Base-by-base conservation (phyloP, 306 rosid species). In the Albizia julibrissin region DNA sequence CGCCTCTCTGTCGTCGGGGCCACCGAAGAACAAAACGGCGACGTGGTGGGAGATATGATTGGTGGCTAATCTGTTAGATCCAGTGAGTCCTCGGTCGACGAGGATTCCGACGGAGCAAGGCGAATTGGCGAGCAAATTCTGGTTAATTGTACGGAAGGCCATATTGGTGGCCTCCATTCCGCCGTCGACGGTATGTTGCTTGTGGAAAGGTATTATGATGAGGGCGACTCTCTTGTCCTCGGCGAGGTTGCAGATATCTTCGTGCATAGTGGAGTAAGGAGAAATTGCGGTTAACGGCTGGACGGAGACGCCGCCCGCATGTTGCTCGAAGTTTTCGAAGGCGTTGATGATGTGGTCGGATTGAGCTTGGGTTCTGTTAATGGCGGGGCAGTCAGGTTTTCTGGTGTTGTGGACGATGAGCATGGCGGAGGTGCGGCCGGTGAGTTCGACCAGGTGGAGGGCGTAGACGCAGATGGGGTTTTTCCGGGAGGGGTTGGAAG, bases 361-460 rank as follows among this genome's bases (percentile, higher is more conserved):
- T 27, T 95, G 99, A 33, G 98, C 98, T 79, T 93, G 96, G 0
- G 96, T 89, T 68, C 91, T 76, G 58, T 93, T 91, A 0, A 88
- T 87, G 0, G 96, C 88, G 4, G 93, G 87, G 6, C 84, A 46
- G 5, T 93, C 93, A 0, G 88, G 79, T 81, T 90, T 93, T 6
- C 89, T 6, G 0, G 91, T 87, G 87, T 93, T 91, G 79, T 95
- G 98, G 62, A 91, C 98, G 19, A 95, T 93, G 81, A 95, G 92
- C 99, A 95, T 93, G 10, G 99, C 99, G 2, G 99, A 95, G 65
- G 99, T 92, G 0, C 99, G 95, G 2, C 98, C 97, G 0, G 96
- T 89, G 46, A 95, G 98, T 80, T 95, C 99, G 0, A 93, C 98
- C 58, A 95, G 61, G 77, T 95, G 99, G 73, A 95, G 87, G 19